These are phyloP conservation scores for Fusarium sp. DNA, from an alignment of 2,329 filamentous ascomycete genomes.

Conservation along the genomic window DNA sequence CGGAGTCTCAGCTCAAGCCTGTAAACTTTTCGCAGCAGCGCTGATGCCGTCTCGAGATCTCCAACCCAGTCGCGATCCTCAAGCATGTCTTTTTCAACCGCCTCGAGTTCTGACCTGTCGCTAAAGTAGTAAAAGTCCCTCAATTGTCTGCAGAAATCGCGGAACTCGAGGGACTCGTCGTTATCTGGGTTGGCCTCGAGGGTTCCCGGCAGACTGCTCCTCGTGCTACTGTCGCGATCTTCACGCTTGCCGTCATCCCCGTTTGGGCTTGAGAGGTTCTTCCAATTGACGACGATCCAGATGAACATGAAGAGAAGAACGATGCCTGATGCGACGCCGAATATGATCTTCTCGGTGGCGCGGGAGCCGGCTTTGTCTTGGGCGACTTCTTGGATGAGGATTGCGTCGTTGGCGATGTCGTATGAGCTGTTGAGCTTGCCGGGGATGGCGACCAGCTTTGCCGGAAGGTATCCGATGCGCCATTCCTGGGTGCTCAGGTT, in stretches of 20 bases:
- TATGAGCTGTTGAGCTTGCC: slow-evolving; percentile 18
- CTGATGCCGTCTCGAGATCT: slow-evolving; percentile 3
- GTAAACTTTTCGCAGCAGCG: slow-evolving; percentile 3
- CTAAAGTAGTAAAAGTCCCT: slow-evolving; percentile 5
- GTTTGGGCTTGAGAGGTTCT: neutral
- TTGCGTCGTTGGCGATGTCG: slow-evolving; percentile 11
- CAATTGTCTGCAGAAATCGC: neutral
- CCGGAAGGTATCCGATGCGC: slow-evolving; percentile 23
- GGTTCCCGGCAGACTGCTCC: neutral
- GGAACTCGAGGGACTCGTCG: neutral
- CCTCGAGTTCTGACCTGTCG: slow-evolving; percentile 11
- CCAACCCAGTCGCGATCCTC: slow-evolving; percentile 6
- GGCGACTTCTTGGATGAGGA: slow-evolving; percentile 17
- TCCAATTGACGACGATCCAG: slow-evolving; percentile 11
- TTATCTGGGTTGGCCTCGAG: neutral
- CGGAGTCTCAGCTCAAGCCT: slow-evolving; percentile 1
- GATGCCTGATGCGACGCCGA: slow-evolving; percentile 15
- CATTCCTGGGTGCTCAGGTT: slow-evolving; percentile 30
- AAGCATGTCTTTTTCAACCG: slow-evolving; percentile 1
- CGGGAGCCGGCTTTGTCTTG: neutral
- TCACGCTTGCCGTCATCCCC: neutral
- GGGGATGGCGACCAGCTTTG: slow-evolving; percentile 21
- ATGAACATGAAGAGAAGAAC: slow-evolving; percentile 12
- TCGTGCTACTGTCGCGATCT: neutral
- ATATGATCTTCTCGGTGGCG: slow-evolving; percentile 12